Base-by-base conservation (phyloP, 2,329 filamentous ascomycete genomes). In the Pseudomassariella vexata region DNA sequence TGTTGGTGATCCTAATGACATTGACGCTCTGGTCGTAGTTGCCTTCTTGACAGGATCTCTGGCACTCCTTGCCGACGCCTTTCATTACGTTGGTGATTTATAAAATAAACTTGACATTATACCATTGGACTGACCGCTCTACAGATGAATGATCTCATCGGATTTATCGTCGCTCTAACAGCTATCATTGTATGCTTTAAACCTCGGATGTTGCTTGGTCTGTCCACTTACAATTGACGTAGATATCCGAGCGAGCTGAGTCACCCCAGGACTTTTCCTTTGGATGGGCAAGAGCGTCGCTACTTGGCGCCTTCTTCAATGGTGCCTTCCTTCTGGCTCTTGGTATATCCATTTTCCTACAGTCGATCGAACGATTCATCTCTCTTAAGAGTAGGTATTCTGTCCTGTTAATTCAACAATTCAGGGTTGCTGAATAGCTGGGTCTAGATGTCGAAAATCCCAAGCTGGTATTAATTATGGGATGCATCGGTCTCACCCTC, bases 271-370 rank as follows among this genome's bases (percentile, higher is more conserved):
- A 64, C 8, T 64, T 84, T 11, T 75, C 82, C 0, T 88, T 84
- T 44, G 83, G 83, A n/a, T 88, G 82, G 82, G 79, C 84, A 35
- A 70, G 84, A 19, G 81, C 82, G 11, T 72, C 75, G n/a, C 55
- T 87, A 1, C 63, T 89, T 0, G 83, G 83, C 5, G 81, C 82
- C 15, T 89, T 89, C 55, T 89, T 88, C 67, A 89, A 89, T 47
- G 83, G 83, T 10, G 77, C 80, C 2, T 84, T 89, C 37, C 66
- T 89, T 2, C 56, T 87, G 11, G 82, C 80, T 1, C 61, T 89
- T 3, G 81, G 81, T 1, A 56, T 87, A 21, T 85, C 80, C 52
- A 84, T 88, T 30, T 70, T 82, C 20, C 59, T 88, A 3, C 83
- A 88, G 49, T 79, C 82, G 0, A 68, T 88, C 30, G 81, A 88